These are phyloP conservation scores for Botrytis deweyae DNA, from an alignment of 2,329 filamentous ascomycete genomes.

Conservation along the genomic window DNA sequence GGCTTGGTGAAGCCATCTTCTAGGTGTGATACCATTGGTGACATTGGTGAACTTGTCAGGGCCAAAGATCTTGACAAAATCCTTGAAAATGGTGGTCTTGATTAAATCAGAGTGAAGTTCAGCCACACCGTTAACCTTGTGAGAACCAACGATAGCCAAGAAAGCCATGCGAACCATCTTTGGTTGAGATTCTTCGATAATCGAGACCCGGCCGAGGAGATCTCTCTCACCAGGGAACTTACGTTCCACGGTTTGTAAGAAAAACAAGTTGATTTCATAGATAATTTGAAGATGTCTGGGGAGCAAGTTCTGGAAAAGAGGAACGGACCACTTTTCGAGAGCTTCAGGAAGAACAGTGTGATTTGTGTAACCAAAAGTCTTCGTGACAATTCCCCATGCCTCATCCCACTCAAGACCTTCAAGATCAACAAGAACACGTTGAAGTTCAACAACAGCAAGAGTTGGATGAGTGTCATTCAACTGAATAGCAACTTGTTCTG, in stretches of 20 bases:
- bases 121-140: conserved; percentile 98
- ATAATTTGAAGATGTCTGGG: conserved; percentile 96
- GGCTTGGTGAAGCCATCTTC: conserved; percentile 95
- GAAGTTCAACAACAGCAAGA: conserved; percentile 90
- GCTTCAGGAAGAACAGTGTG: conserved; percentile 97
- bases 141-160: conserved; percentile 91
- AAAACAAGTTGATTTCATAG: conserved; percentile 95
- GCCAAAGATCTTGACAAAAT: conserved; percentile 93
- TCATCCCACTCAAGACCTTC: conserved; percentile 93
- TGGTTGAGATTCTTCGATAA: conserved; percentile 93
- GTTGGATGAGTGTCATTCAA: conserved; percentile 98
- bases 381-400: conserved; percentile 79
- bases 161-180: conserved; percentile 99
- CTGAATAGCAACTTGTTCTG: conserved; percentile 94
- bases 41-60: conserved; percentile 98
- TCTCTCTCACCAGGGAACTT: conserved; percentile 88
- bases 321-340: conserved; percentile 97
- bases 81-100: conserved; percentile 99
- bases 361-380: conserved; percentile 93
- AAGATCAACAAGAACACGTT: conserved; percentile 84
- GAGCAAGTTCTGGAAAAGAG: conserved; percentile 85
- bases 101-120: conserved; percentile 97
- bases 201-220: conserved; percentile 82
- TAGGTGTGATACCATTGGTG: conserved; percentile 95
- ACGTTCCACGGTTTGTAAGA: conserved; percentile 88